Percentiles rank a stretch among this genome's conserved stretches.
Evolutionary conservation across 176 grass and related monocot genomes (phyloP).

Genomic region (Oryza nivara): DNA sequence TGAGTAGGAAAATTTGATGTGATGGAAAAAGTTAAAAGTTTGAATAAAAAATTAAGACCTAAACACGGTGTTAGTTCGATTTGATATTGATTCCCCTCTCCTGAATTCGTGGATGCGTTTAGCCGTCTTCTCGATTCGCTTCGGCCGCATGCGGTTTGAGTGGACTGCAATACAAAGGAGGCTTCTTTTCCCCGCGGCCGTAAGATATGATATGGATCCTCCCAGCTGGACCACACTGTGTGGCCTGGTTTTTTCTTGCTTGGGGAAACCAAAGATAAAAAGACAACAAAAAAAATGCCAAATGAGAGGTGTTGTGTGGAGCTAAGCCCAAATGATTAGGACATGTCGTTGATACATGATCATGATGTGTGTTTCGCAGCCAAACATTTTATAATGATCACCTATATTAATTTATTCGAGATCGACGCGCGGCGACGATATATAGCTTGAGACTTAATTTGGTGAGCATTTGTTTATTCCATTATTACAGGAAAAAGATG

Average conservation of each 20-base stretch:
- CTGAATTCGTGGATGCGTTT: background rate
- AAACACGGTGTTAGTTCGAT: too few species aligned
- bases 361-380: too few species aligned
- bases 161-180: slow-evolving; percentile 16
- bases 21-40: too few species aligned
- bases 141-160: background rate
- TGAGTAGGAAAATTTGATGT: too few species aligned
- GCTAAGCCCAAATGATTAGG: background rate
- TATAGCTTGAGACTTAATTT: too few species aligned
- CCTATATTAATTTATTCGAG: background rate
- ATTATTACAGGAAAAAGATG: background rate
- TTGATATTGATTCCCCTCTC: background rate
- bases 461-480: too few species aligned
- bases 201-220: background rate
- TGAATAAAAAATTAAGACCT: accelerated
- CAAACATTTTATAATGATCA: background rate
- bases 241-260: background rate
- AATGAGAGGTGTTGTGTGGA: too few species aligned
- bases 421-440: background rate
- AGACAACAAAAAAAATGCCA: too few species aligned
- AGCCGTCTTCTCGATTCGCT: background rate
- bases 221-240: background rate
- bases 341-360: background rate
- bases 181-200: slow-evolving; percentile 3
- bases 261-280: too few species aligned